Percentiles rank a stretch among this genome's conserved stretches.
phyloP scores from a whole-genome alignment of 495 filamentous ascomycete species.

The Penicillium cosmopolitanum region DNA sequence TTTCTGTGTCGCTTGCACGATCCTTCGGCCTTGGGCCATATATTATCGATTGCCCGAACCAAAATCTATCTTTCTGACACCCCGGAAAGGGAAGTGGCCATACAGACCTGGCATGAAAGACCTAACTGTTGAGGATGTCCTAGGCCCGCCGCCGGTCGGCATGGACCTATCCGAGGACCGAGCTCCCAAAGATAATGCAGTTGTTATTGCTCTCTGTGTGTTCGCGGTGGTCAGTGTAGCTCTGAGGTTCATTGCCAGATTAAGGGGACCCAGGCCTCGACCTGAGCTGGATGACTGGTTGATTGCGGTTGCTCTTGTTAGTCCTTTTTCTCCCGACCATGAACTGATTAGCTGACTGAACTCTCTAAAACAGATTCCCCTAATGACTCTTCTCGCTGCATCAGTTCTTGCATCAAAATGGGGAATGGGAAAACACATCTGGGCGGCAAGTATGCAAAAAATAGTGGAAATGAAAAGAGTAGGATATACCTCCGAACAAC shows the following conservation, averaged over 20 bases:
- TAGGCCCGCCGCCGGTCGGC: slow-evolving; percentile 16
- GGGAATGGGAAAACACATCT: slow-evolving; percentile 27
- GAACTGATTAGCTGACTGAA: background rate
- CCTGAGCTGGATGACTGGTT: slow-evolving; percentile 20
- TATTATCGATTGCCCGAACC: background rate
- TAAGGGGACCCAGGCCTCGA: slow-evolving; percentile 11
- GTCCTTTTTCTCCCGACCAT: background rate
- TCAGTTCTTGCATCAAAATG: slow-evolving; percentile 12
- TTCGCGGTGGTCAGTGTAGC: slow-evolving; percentile 8
- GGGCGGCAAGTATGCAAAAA: slow-evolving; percentile 8
- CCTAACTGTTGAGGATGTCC: slow-evolving; percentile 5
- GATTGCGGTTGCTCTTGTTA: slow-evolving; percentile 8
- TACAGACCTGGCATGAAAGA: background rate
- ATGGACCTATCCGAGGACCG: slow-evolving; percentile 17
- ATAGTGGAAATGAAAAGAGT: slow-evolving; percentile 20
- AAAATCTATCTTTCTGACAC: background rate
- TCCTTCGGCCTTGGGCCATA: background rate
- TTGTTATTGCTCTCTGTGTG: slow-evolving; percentile 13
- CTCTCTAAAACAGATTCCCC: slow-evolving; percentile 4
- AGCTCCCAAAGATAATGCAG: slow-evolving; percentile 12
- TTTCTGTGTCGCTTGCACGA: background rate
- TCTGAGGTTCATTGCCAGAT: slow-evolving; percentile 15
- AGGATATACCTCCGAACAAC: background rate
- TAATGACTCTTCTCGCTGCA: background rate
- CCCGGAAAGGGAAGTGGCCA: background rate